Conservation (phyloP, 495 filamentous ascomycete genomes). For the Lepraria neglecta region DNA sequence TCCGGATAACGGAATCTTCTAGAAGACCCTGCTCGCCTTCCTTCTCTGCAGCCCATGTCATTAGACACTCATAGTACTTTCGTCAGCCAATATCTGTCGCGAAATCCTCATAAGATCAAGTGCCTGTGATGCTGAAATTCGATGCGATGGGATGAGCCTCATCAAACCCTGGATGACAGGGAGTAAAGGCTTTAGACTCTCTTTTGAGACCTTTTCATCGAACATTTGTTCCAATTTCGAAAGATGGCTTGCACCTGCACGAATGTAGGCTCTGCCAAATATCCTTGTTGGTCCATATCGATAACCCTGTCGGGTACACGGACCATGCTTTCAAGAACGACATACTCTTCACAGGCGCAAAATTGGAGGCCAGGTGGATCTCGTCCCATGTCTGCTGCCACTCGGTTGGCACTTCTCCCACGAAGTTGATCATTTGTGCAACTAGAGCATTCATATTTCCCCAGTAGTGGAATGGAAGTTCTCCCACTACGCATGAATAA, state of each 20-base stretch:
- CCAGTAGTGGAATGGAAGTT: background rate
- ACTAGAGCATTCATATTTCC: background rate
- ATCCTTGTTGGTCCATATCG: background rate
- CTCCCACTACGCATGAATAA: background rate
- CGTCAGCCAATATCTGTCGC: no score
- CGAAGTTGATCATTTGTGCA: background rate
- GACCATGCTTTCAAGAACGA: background rate
- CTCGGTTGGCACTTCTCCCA: background rate
- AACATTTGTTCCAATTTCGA: background rate
- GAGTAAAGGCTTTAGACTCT: background rate
- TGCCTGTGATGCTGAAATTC: slow-evolving; percentile 8
- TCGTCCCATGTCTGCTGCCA: slow-evolving; percentile 1
- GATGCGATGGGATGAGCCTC: background rate
- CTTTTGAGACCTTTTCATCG: background rate
- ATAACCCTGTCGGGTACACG: background rate
- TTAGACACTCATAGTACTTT: no score
- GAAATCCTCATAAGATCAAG: no score
- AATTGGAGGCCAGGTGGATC: background rate
- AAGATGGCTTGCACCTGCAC: background rate
- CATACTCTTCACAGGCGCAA: background rate
- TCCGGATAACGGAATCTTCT: no score
- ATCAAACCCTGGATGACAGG: slow-evolving; percentile 1
- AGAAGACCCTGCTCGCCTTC: no score
- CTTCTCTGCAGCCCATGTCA: no score
- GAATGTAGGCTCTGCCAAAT: background rate